Evolutionary conservation across 805 yeast species (phyloP), one percentile per base, ranked within the genome.

Genomic region (Nakazawaea wyomingensis): DNA sequence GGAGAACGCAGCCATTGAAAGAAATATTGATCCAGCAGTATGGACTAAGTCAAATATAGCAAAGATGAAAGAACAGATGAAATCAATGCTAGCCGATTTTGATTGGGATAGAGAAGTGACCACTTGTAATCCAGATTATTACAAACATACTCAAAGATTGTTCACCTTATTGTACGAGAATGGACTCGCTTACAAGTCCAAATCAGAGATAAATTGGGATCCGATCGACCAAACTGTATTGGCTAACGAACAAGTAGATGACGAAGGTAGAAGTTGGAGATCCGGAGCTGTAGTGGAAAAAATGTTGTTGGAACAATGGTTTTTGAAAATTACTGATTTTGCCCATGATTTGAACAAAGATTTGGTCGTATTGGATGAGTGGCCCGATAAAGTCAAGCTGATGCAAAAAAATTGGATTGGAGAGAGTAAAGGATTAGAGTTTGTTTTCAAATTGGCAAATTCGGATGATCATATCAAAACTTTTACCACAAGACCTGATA

Each of bases 321-420:
- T 91, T 54, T 69, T 93, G 50, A 87, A 87, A 9, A 91, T 93
- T 44, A 89, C 99, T 1, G 71, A 82, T 47, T 89, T 76, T 62
- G 96, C 96, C 1, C 65, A 72, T 2, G 80, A 70, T 3, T 67
- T 93, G 43, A 73, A 76, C 45, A 59, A 67, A 9, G 98, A 93
- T 60, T 61, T 93, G 46, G 67, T 69, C 0, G 41, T 60, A 1
- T 71, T 93, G 36, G 62, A 71, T 1, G 65, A 80, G 5, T 93
- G 99, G 99, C 99, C 99, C 0, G 71, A 73, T 3, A 82, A 85
- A 53, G 98, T 93, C 14, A 85, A 82, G 57, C 66, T 80, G 4
- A 90, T 91, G 98, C 99, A 93, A 62, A 73, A 64, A 41, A 80
- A 93, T 61, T 93, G 99, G 99, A 88, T 93, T 41, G 98, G 97